Evolutionary conservation across 1,284 basidiomycete species (phyloP), one percentile per base, ranked within the genome.

Genomic region (Apiotrichum akiyoshidainum): DNA sequence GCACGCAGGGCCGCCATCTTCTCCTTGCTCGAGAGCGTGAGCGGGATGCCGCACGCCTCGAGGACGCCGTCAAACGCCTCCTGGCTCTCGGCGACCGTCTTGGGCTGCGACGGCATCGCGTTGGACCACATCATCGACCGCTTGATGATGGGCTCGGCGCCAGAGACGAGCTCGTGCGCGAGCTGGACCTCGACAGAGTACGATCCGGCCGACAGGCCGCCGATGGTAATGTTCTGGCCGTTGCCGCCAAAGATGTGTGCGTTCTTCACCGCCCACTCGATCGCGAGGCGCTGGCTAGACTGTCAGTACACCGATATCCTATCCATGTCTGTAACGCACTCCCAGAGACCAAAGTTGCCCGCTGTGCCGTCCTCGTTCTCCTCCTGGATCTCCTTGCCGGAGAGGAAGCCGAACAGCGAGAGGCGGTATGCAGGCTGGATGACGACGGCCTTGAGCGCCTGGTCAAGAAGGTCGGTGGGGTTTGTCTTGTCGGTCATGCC

Each of bases 191-290:
- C 64, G 3, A 65, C 64, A 6, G 67, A 50, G 68, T 72, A 65
- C 7, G 75, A 70, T 6, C 76, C 76, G 1, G 76, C 76, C 0
- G 66, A 68, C 2, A 71, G 62, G 7, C 76, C 76, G 12, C 59
- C 68, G 31, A 76, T 63, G 9, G 73, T 72, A 52, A 77, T 67
- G 52, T 67, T 67, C 41, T 54, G 19, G 1, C 61, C 65, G 55
- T 74, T 66, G 8, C 72, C 76, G 17, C 69, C 67, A 44, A 75
- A 72, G 49, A 66, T 49, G 49, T 58, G 46, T 10, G 71, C 70
- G 59, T 76, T 65, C 42, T 59, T 22, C 14, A 59, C 40, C 4
- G 68, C 60, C 74, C 73, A 75, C 57, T 69, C 64, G 46, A 69
- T 57, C 10, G 58, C 65, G 22, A 65, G 59, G 34, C 64, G 63